Evolutionary conservation across 345 rosid genomes (phyloP).

Genomic region (Lenwebbia sp.): DNA sequence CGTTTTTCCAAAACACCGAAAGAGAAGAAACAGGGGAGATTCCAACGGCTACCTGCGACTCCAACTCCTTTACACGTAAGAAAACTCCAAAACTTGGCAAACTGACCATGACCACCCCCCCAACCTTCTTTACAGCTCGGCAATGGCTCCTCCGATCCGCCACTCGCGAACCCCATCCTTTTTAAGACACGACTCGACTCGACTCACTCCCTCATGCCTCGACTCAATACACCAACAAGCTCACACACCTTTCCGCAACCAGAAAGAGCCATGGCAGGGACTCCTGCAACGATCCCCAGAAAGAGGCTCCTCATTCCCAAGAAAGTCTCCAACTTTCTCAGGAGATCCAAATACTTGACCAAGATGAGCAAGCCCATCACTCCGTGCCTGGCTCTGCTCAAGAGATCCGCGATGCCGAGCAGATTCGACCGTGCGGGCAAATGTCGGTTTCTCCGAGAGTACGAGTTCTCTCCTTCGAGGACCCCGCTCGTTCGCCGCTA

Average conservation of each 20-base stretch:
- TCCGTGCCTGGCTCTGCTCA: conserved; percentile 20
- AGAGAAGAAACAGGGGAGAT: neutral
- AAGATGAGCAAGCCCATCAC: conserved; percentile 29
- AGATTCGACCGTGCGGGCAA: conserved; percentile 10
- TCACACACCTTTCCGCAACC: neutral
- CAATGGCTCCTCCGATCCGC: conserved; percentile 2
- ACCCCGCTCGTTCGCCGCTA: conserved; percentile 13
- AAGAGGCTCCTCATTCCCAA: conserved; percentile 13
- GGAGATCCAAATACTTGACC: conserved; percentile 12
- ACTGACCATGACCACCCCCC: conserved; percentile 10
- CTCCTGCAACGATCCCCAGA: neutral
- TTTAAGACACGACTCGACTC: neutral
- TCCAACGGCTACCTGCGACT: conserved; percentile 31
- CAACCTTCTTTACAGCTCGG: conserved; percentile 17
- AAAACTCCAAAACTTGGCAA: neutral
- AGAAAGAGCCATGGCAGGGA: neutral
- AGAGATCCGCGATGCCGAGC: conserved; percentile 16
- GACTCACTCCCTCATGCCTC: neutral
- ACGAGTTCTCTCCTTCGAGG: conserved; percentile 41
- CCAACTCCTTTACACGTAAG: neutral
- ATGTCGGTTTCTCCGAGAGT: conserved; percentile 27
- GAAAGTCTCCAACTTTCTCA: conserved; percentile 23
- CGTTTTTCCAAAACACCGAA: no score
- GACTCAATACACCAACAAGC: neutral
- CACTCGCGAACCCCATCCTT: neutral